A percentile compares a stretch with the other conserved stretches of the same genome.
phyloP scores from a whole-genome alignment of 2,329 filamentous ascomycete genomes.

The Neonectria sp. region DNA sequence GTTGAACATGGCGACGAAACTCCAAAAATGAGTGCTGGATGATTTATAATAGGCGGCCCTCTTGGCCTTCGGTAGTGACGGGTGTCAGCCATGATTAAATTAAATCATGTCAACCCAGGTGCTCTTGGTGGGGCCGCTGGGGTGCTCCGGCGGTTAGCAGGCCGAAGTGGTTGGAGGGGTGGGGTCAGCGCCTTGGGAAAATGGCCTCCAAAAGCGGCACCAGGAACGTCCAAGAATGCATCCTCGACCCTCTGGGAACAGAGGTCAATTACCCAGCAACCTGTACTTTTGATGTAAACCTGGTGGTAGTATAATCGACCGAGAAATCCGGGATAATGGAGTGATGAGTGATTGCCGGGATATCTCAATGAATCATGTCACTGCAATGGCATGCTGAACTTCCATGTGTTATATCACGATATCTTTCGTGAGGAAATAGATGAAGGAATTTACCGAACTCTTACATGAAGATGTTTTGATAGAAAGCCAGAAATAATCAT shows the following conservation, averaged over 20 bases:
- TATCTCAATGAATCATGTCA: too few species aligned
- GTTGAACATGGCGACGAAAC: neutral
- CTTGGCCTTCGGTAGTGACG: neutral
- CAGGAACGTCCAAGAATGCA: neutral
- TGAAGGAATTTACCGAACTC: neutral
- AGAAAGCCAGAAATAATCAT: neutral
- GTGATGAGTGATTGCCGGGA: too few species aligned
- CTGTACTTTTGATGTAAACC: neutral
- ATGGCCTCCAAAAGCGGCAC: slow-evolving; percentile 1
- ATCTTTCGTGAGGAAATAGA: neutral
- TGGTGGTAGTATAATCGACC: neutral
- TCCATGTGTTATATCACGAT: too few species aligned
- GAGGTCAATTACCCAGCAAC: neutral
- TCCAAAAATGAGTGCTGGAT: neutral
- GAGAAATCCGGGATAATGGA: too few species aligned
- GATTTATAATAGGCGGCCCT: neutral
- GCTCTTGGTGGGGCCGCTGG: neutral
- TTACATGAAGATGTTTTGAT: neutral
- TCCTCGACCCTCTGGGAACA: neutral
- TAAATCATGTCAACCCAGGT: neutral
- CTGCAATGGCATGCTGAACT: too few species aligned
- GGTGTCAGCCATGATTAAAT: neutral
- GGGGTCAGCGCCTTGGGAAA: neutral
- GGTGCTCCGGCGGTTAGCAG: neutral
- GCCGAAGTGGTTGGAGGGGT: neutral